phyloP scores from a whole-genome alignment of 2,329 filamentous ascomycete species.

The Chaetomiaceae sp. region DNA sequence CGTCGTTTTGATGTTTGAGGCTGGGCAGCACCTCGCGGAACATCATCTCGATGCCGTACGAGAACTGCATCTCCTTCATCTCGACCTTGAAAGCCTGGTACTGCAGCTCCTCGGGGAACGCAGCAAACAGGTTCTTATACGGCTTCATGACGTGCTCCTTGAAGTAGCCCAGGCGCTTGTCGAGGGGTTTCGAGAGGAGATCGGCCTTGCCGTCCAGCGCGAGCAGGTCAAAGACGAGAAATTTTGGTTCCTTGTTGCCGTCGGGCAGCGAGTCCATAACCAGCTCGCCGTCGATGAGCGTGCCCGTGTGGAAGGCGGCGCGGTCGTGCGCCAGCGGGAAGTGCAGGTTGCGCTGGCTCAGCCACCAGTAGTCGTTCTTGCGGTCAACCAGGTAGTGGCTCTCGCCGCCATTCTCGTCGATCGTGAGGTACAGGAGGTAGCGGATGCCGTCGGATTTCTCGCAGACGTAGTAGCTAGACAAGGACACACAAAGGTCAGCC shows the following conservation, averaged over 20 bases:
- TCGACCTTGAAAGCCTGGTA: constrained; percentile 76
- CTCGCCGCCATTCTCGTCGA: constrained; percentile 57
- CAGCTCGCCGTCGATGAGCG: constrained; percentile 87
- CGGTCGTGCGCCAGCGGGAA: constrained; percentile 69
- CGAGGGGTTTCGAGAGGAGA: constrained; percentile 71
- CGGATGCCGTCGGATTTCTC: constrained; percentile 97
- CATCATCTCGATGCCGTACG: constrained; percentile 88
- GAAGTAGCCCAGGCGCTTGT: constrained; percentile 87
- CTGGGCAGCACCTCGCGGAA: constrained; percentile 80
- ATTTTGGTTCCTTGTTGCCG: constrained; percentile 68
- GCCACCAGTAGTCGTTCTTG: constrained; percentile 93
- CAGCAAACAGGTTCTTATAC: constrained; percentile 58
- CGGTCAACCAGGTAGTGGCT: constrained; percentile 93
- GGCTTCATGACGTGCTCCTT: constrained; percentile 70
- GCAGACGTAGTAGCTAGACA: constrained; percentile 80
- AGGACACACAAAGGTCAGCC: background rate
- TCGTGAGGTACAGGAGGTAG: constrained; percentile 86
- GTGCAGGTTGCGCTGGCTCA: constrained; percentile 66
- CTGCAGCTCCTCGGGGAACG: constrained; percentile 64
- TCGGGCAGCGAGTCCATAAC: constrained; percentile 74
- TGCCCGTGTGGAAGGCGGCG: constrained; percentile 68
- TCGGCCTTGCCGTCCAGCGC: constrained; percentile 64
- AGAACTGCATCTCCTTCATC: constrained; percentile 84
- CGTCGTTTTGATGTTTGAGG: constrained; percentile 90
- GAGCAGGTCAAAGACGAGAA: constrained; percentile 90